Evolutionary conservation across 1,139 yeast species (phyloP).

Genomic region (Pichia inconspicua): DNA sequence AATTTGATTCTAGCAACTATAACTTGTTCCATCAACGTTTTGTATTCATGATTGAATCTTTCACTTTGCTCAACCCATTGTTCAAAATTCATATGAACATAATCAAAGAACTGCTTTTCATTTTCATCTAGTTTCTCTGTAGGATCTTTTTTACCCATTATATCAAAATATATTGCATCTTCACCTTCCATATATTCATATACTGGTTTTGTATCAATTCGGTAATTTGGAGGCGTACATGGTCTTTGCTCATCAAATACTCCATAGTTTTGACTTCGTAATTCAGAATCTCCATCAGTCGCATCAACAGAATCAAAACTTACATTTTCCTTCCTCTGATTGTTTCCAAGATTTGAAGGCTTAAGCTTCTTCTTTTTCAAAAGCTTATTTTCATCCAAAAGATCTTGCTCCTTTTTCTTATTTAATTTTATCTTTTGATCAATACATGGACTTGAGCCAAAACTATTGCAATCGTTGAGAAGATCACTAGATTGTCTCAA

Average conservation of each 20-base stretch:
- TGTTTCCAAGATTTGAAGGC: background rate
- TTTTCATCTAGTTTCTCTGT: conserved; percentile 9
- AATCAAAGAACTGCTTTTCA: conserved; percentile 19
- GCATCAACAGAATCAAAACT: conserved; percentile 8
- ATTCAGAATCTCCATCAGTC: conserved; percentile 7
- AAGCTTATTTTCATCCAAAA: background rate
- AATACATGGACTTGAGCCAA: conserved; percentile 11
- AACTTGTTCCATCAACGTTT: conserved; percentile 28
- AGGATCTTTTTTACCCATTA: conserved; percentile 11
- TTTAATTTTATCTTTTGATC: conserved; percentile 5
- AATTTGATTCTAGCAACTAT: conserved; percentile 33
- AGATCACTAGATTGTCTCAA: conserved; percentile 6
- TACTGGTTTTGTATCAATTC: conserved; percentile 10
- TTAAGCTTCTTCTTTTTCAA: background rate
- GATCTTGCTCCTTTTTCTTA: background rate
- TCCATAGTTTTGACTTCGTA: background rate
- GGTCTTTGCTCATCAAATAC: conserved; percentile 2
- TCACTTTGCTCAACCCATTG: conserved; percentile 35
- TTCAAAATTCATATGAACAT: conserved; percentile 26
- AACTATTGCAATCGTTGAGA: conserved; percentile 2
- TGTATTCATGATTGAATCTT: conserved; percentile 27
- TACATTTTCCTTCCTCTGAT: background rate
- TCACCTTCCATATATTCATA: conserved; percentile 15
- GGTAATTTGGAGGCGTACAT: conserved; percentile 11
- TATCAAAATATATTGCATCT: conserved; percentile 11